phyloP scores from a whole-genome alignment of 331 rosid species.

The Prunus yedoensis region DNA sequence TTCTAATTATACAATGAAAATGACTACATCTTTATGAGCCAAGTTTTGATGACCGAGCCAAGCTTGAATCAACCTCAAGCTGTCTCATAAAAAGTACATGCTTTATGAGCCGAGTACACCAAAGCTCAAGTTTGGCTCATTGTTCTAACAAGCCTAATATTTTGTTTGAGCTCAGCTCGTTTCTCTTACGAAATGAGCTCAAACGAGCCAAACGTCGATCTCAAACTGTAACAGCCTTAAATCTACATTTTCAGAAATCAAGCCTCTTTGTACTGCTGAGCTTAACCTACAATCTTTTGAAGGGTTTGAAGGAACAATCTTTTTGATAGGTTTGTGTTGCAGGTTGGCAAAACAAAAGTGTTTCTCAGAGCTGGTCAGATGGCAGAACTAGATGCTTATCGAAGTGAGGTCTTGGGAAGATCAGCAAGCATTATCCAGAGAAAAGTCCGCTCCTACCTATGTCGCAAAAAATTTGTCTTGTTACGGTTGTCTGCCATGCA shows the following conservation, averaged over 20 bases:
- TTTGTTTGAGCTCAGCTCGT: too few species aligned
- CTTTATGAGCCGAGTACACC: too few species aligned
- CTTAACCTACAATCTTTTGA: background rate
- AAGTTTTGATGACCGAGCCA: too few species aligned
- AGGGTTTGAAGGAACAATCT: slow-evolving; percentile 10
- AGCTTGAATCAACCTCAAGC: too few species aligned
- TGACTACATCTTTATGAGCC: too few species aligned
- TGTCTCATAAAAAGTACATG: too few species aligned
- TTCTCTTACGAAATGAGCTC: too few species aligned
- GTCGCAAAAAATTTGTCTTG: slow-evolving; percentile 40
- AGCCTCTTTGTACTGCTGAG: slow-evolving; percentile 1
- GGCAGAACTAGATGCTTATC: slow-evolving; percentile 84
- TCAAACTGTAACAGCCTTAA: too few species aligned
- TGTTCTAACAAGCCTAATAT: too few species aligned
- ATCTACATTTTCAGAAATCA: background rate
- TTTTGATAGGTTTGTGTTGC: slow-evolving; percentile 27
- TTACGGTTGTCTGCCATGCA: slow-evolving; percentile 52
- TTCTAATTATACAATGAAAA: too few species aligned
- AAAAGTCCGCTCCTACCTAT: slow-evolving; percentile 49
- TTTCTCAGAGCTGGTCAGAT: slow-evolving; percentile 95
- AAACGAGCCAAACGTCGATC: too few species aligned
- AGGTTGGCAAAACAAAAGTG: slow-evolving; percentile 91
- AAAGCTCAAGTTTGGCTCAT: too few species aligned
- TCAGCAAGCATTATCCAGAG: slow-evolving; percentile 70
- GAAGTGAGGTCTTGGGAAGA: slow-evolving; percentile 73